A percentile compares a stretch with the other conserved stretches of the same genome.
Conservation (phyloP, 2,329 filamentous ascomycete species). For the Waltergamsia citrina region DNA sequence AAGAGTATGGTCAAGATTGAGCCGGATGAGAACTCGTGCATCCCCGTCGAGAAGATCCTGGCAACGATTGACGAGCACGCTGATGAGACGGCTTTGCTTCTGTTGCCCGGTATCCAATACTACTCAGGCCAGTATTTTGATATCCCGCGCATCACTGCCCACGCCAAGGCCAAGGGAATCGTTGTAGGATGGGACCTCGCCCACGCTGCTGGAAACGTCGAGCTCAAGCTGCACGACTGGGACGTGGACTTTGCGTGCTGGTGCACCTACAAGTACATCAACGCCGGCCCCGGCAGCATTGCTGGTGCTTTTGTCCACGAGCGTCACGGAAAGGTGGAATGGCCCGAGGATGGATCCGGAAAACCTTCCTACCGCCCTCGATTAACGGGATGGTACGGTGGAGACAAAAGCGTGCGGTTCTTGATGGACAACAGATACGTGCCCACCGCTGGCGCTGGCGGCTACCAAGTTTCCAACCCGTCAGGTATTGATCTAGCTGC, state of each 20-base stretch:
- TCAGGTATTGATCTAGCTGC: constrained; percentile 69
- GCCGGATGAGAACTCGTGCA: constrained; percentile 41
- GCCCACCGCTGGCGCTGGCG: constrained; percentile 67
- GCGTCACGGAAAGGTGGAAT: constrained; percentile 50
- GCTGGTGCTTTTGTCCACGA: constrained; percentile 76
- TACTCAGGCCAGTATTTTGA: constrained; percentile 87
- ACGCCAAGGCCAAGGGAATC: constrained; percentile 64
- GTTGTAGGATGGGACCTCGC: constrained; percentile 82
- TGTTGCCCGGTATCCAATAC: constrained; percentile 84
- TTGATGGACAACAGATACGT: constrained; percentile 75
- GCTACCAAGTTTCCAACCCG: constrained; percentile 79
- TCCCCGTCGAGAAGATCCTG: constrained; percentile 64
- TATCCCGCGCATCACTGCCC: constrained; percentile 66
- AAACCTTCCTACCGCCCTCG: constrained; percentile 47
- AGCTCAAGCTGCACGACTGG: constrained; percentile 75
- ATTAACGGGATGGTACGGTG: constrained; percentile 81
- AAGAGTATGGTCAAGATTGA: constrained; percentile 67
- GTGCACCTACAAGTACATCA: constrained; percentile 95
- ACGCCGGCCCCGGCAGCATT: constrained; percentile 74
- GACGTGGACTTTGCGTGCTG: constrained; percentile 84
- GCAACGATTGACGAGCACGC: constrained; percentile 66
- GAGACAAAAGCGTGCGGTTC: constrained; percentile 67
- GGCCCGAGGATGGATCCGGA: constrained; percentile 15
- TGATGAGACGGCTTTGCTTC: constrained; percentile 60
- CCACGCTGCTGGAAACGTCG: constrained; percentile 78